Evolutionary conservation across 2,329 filamentous ascomycete genomes (phyloP).

Genomic region (Tolypocladium guangdongense): DNA sequence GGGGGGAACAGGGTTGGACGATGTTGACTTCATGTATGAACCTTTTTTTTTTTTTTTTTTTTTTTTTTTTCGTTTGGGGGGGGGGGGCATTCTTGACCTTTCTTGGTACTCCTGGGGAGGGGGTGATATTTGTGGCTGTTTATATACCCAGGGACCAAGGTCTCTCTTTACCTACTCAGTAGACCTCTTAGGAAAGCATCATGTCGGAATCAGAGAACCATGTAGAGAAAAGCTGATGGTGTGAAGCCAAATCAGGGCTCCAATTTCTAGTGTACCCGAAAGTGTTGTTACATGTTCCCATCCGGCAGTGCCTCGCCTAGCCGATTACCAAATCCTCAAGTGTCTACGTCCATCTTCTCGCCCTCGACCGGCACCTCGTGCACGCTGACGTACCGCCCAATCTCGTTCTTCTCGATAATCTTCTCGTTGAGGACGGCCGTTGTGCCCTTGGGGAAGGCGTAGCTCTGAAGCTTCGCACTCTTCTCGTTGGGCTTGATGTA

Average conservation of each 20-base stretch:
- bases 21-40: constrained; percentile 1
- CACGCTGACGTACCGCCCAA: constrained; percentile 87
- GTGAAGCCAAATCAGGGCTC: neutral
- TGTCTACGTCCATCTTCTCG: constrained; percentile 60
- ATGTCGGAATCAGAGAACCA: neutral
- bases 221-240: neutral
- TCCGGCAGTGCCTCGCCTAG: neutral
- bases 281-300: constrained; percentile 2
- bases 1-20: constrained; percentile 1
- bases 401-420: constrained; percentile 86
- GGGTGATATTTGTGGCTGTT: neutral
- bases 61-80: too few relatives aligned
- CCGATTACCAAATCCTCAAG: constrained; percentile 23
- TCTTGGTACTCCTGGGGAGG: neutral
- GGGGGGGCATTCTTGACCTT: neutral
- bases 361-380: constrained; percentile 68
- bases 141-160: constrained; percentile 4
- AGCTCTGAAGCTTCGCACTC: constrained; percentile 84
- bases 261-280: neutral
- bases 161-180: neutral
- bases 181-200: neutral
- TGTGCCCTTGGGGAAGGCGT: constrained; percentile 83
- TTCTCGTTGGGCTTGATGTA: constrained; percentile 90
- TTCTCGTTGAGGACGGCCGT: constrained; percentile 94
- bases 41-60: neutral